A percentile compares a stretch with the other conserved stretches of the same genome.
Conservation (phyloP, 805 yeast genomes). For the Candida pseudoglaebosa region DNA sequence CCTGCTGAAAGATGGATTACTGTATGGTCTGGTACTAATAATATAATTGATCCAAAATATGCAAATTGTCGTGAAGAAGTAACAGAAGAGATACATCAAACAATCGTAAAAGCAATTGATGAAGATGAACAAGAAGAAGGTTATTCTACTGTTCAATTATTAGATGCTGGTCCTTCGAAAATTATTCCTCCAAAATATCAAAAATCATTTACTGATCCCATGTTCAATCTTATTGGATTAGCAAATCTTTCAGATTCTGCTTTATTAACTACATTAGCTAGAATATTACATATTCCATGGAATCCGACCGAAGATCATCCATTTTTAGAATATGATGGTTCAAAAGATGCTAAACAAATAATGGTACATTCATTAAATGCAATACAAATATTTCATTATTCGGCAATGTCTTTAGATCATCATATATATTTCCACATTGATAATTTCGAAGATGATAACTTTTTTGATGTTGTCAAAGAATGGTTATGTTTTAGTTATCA, state of each 20-base stretch:
- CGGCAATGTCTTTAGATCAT: conserved; percentile 44
- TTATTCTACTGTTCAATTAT: not conserved
- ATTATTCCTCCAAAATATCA: conserved; percentile 14
- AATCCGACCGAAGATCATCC: conserved; percentile 33
- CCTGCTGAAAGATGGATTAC: conserved; percentile 40
- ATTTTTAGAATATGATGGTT: conserved; percentile 27
- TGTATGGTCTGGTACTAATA: conserved; percentile 32
- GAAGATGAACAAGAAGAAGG: conserved; percentile 5
- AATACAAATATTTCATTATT: conserved; percentile 38
- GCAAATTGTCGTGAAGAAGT: conserved; percentile 8
- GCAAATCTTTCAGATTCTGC: conserved; percentile 38
- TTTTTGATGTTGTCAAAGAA: conserved; percentile 29
- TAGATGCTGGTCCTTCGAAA: not conserved
- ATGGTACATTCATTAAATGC: conserved; percentile 28
- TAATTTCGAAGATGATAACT: conserved; percentile 15
- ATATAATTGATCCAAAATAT: conserved; percentile 12
- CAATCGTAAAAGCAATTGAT: not conserved
- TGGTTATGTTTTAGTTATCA: conserved; percentile 38
- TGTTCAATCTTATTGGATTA: conserved; percentile 31
- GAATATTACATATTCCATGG: conserved; percentile 40
- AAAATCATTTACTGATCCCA: conserved; percentile 19
- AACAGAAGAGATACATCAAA: conserved; percentile 6
- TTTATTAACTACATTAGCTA: conserved; percentile 37
- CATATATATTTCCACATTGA: conserved; percentile 39
- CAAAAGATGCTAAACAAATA: conserved; percentile 27